phyloP scores from a whole-genome alignment of 805 yeast species.

The Kazachstania africana region DNA sequence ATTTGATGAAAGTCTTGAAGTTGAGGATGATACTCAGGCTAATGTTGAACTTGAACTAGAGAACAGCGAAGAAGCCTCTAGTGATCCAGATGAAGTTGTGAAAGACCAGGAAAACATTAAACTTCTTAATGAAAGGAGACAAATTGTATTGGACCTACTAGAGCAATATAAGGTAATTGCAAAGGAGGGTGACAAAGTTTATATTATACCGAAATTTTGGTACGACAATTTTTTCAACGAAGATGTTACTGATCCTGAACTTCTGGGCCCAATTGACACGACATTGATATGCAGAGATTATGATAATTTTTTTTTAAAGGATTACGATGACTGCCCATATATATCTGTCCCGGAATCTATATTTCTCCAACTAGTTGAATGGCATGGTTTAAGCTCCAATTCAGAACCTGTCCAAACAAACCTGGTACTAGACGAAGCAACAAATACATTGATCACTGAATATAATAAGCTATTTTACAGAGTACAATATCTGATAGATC shows the following conservation, averaged over 20 bases:
- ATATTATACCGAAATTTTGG: constrained; percentile 38
- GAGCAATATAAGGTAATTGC: constrained; percentile 6
- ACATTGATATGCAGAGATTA: constrained; percentile 32
- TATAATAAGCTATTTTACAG: constrained; percentile 28
- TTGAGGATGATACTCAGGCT: too few relatives aligned
- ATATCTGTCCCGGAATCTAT: constrained; percentile 32
- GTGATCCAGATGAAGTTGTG: neutral
- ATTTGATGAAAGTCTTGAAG: too few relatives aligned
- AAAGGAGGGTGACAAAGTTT: constrained; percentile 39
- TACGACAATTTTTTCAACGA: constrained; percentile 29
- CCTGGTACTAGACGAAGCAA: constrained; percentile 20
- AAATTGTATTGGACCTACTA: constrained; percentile 8
- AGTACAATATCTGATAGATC: constrained; percentile 24
- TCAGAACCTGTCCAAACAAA: constrained; percentile 30
- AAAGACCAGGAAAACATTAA: neutral
- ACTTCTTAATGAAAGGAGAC: constrained; percentile 11
- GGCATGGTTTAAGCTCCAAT: constrained; percentile 42
- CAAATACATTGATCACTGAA: constrained; percentile 24
- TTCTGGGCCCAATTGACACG: constrained; percentile 39
- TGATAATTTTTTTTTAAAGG: constrained; percentile 32
- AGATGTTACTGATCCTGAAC: constrained; percentile 16
- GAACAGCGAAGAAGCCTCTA: neutral
- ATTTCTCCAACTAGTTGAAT: constrained; percentile 33
- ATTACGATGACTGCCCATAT: constrained; percentile 20
- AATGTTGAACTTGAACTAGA: too few relatives aligned